Conservation (phyloP, 192 early-diverging fungal genomes). For the Backusella liffmaniae region DNA sequence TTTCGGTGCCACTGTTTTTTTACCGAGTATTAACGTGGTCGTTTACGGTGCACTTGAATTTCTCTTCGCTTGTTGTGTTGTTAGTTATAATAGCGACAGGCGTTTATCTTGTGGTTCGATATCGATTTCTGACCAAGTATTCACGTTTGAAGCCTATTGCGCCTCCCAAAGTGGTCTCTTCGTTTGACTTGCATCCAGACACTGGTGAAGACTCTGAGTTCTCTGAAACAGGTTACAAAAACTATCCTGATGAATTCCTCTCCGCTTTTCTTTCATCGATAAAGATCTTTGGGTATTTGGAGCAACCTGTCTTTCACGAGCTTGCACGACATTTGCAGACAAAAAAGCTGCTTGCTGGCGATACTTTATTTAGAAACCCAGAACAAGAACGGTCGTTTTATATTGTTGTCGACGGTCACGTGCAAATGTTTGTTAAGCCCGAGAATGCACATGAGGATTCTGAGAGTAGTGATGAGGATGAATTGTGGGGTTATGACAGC, state of each 20-base stretch:
- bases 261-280: slow-evolving; percentile 81
- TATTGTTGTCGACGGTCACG: slow-evolving; percentile 92
- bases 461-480: slow-evolving; percentile 40
- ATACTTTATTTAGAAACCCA: slow-evolving; percentile 64
- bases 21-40: slow-evolving; percentile 59
- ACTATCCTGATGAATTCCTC: slow-evolving; percentile 74
- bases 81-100: slow-evolving; percentile 24
- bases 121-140: slow-evolving; percentile 71
- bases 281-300: slow-evolving; percentile 97
- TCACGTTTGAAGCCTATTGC: slow-evolving; percentile 62
- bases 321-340: slow-evolving; percentile 88
- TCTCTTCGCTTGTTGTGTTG: slow-evolving; percentile 52
- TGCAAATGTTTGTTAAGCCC: slow-evolving; percentile 84
- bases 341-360: slow-evolving; percentile 67
- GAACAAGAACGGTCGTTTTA: slow-evolving; percentile 86
- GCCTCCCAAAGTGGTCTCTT: slow-evolving; percentile 37
- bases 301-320: slow-evolving; percentile 95
- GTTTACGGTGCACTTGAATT: slow-evolving; percentile 61
- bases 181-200: slow-evolving; percentile 80
- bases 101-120: slow-evolving; percentile 65
- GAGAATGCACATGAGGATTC: slow-evolving; percentile 32
- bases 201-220: slow-evolving; percentile 54
- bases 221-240: slow-evolving; percentile 32
- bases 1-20: slow-evolving; percentile 50
- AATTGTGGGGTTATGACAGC: slow-evolving; percentile 3